Base-by-base conservation (phyloP, 2,329 filamentous ascomycete genomes). In the Fragosphaeria purpurea region DNA sequence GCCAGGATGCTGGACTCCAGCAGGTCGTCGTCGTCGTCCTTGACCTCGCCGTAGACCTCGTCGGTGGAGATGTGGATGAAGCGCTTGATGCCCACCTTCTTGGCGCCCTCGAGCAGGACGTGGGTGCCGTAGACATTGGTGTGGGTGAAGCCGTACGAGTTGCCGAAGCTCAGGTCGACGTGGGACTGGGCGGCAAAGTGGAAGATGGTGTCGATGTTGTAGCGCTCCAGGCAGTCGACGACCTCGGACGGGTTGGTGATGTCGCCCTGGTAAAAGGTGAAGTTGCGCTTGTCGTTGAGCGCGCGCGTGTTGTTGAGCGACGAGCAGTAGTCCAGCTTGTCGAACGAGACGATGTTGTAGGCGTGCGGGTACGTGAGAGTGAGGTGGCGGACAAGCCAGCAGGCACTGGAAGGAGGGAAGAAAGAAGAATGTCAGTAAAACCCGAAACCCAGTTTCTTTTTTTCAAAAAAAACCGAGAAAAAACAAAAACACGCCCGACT, bases 171-270 rank as follows among this genome's bases (percentile, higher is more conserved):
- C 59, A 88, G 67, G 60, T 91, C 86, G 47, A 93, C 87, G 62
- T 91, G 86, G 7, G 85, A 88, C 67, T 89, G 84, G n/a, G 87
- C 87, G 4, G 87, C 87, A 60, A 93, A 89, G 65, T 91, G 86
- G 65, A 91, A 81, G 54, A 93, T 76, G 48, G 85, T 88, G 63
- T 91, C 87, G 59, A 91, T 84, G 37, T 79, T 75, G 68, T 88
- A 74, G 54, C 79, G 76, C 63, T 84, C 76, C 61, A 91, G 75
- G 62, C 82, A 87, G 58, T 79, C 76, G 55, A 85, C 74, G 3
- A 91, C 84, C 59, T 86, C 80, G 6, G 72, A 70, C 1, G 82
- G 81, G 56, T 83, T 81, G 35, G 83, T 88, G 57, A 91, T 80
- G 60, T 91, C 85, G 50, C 87, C 86, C 62, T 86, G 81, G 65